phyloP scores from a whole-genome alignment of 495 filamentous ascomycete genomes.

The Friedmanniomyces simplex region DNA sequence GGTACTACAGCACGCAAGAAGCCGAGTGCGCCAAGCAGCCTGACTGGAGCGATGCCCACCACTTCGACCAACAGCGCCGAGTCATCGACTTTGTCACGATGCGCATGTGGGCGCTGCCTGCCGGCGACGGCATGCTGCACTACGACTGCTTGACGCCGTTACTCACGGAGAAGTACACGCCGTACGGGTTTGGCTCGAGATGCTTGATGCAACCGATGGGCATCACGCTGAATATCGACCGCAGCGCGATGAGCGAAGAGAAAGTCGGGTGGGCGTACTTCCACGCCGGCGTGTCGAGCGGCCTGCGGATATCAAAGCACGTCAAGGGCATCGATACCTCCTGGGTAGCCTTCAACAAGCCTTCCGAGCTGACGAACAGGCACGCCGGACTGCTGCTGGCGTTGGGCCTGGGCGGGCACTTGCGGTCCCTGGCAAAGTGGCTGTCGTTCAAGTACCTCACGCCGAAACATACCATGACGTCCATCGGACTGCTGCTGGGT shows the following conservation, averaged over 20 bases:
- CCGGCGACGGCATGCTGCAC: conserved; percentile 72
- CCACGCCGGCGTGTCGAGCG: conserved; percentile 84
- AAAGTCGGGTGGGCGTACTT: conserved; percentile 98
- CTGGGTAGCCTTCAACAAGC: conserved; percentile 98
- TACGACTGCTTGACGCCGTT: conserved; percentile 76
- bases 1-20: conserved; percentile 64
- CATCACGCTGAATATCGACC: conserved; percentile 79
- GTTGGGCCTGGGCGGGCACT: conserved; percentile 88
- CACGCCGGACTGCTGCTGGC: conserved; percentile 91
- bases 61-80: conserved; percentile 89
- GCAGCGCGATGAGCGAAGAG: conserved; percentile 74
- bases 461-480: conserved; percentile 97
- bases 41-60: conserved; percentile 70
- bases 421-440: conserved; percentile 91
- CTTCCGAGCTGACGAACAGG: conserved; percentile 77
- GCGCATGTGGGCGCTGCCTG: conserved; percentile 75
- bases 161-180: conserved; percentile 78
- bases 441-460: conserved; percentile 97
- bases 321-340: conserved; percentile 94
- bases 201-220: conserved; percentile 86
- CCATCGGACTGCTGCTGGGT: conserved; percentile 85
- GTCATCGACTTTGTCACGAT: conserved; percentile 73
- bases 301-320: conserved; percentile 76
- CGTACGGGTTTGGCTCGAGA: conserved; percentile 75
- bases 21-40: conserved; percentile 65